Conservation (phyloP, 768 basidiomycete genomes). For the Boletus rubroflammeus region DNA sequence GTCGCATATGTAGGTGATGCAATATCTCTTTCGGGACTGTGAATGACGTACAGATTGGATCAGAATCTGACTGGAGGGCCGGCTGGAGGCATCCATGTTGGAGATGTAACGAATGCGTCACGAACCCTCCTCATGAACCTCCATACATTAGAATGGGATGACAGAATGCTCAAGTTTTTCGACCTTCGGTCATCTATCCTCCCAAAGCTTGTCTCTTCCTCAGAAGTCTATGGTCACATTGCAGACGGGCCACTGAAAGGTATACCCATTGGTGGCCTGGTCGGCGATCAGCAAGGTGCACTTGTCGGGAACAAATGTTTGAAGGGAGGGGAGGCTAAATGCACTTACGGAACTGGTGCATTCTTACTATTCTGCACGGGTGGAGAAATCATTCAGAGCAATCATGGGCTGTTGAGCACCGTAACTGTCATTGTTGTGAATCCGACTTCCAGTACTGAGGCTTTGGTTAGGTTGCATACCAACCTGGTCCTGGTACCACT, state of each 20-base stretch:
- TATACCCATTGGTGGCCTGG: conserved; percentile 84
- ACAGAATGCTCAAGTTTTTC: conserved; percentile 82
- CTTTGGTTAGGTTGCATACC: conserved; percentile 72
- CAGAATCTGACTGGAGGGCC: conserved; percentile 85
- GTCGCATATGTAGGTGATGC: conserved; percentile 68
- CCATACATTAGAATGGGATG: conserved; percentile 78
- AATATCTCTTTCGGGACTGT: conserved; percentile 9
- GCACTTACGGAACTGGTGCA: conserved; percentile 96
- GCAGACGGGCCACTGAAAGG: conserved; percentile 63
- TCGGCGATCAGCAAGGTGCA: conserved; percentile 98
- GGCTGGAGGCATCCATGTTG: conserved; percentile 69
- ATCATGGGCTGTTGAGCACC: conserved; percentile 85
- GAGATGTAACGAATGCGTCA: conserved; percentile 94
- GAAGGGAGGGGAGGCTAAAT: conserved; percentile 89
- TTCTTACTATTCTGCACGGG: conserved; percentile 97
- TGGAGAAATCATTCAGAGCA: conserved; percentile 76
- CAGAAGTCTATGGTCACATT: conserved; percentile 87
- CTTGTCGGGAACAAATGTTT: conserved; percentile 96
- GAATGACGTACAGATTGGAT: conserved; percentile 1
- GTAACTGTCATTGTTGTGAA: conserved; percentile 37
- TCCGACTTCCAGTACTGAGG: background rate
- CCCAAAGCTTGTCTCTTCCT: conserved; percentile 85
- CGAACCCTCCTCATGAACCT: conserved; percentile 91
- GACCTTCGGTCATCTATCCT: conserved; percentile 72
- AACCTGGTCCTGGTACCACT: conserved; percentile 71